Conservation (phyloP, 257 asterid genomes). For the Lavandula angustifolia region DNA sequence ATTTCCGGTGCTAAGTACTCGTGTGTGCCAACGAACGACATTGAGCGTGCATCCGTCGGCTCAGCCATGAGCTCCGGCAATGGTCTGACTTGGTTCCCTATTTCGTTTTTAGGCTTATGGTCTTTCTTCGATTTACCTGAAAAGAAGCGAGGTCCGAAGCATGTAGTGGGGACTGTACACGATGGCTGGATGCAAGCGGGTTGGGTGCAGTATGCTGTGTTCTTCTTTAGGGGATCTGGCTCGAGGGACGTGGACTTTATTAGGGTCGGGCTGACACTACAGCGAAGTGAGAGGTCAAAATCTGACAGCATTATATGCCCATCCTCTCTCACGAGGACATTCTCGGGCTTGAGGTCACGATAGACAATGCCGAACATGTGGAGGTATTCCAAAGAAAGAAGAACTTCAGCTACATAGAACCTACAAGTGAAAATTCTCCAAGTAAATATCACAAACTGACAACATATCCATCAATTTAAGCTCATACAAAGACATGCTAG, state of each 20-base stretch:
- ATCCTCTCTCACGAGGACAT: constrained; percentile 70
- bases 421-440: constrained; percentile 36
- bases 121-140: constrained; percentile 67
- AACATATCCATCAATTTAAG: background rate
- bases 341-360: constrained; percentile 74
- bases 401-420: constrained; percentile 74
- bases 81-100: constrained; percentile 63
- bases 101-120: constrained; percentile 55
- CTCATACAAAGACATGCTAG: background rate
- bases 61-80: constrained; percentile 69
- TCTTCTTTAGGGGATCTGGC: constrained; percentile 38
- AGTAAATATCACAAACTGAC: constrained; percentile 8
- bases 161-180: constrained; percentile 59
- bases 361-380: constrained; percentile 78
- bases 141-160: constrained; percentile 64
- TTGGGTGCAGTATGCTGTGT: constrained; percentile 49
- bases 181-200: constrained; percentile 61
- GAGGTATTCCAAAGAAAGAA: constrained; percentile 65
- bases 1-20: constrained; percentile 71
- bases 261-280: constrained; percentile 74
- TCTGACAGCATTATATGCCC: constrained; percentile 74
- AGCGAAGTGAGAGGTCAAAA: constrained; percentile 69
- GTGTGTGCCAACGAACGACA: constrained; percentile 75
- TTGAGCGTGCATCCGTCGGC: constrained; percentile 70
- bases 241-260: constrained; percentile 56